Base-by-base conservation (phyloP, 1,284 basidiomycete genomes). In the Cutaneotrichosporon sp. region DNA sequence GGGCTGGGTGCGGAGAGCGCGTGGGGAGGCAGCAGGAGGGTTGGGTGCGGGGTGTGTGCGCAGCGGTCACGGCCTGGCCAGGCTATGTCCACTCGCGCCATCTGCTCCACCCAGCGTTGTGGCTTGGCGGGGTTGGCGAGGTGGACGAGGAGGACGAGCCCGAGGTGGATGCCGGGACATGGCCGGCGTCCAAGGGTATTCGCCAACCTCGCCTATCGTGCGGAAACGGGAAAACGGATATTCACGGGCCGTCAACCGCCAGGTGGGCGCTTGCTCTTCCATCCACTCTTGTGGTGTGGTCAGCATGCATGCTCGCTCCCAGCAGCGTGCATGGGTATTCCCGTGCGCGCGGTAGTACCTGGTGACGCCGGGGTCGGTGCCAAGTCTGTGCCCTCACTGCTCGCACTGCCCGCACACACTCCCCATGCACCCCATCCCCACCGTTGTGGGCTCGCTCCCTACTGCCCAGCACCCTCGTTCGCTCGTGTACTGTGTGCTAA, bases 391-490 rank as follows among this genome's bases (percentile, higher is more conserved):
- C n/a, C n/a, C n/a, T n/a, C n/a, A n/a, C n/a, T n/a, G n/a, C n/a
- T n/a, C n/a, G n/a, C n/a, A n/a, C n/a, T n/a, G n/a, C 18, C 38
- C 38, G 34, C 38, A 7, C 38, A n/a, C n/a, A n/a, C n/a, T n/a
- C n/a, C 38, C 14, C 38, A n/a, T n/a, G n/a, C 38, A n/a, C 38
- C 38, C 38, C 5, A 4, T n/a, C 38, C 6, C 16, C 6, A 7
- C 18, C n/a, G n/a, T n/a, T n/a, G n/a, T n/a, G n/a, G n/a, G 29
- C 53, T n/a, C 38, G 22, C 56, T 29, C 34, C n/a, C 56, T 27
- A n/a, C 58, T 56, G 67, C 67, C 38, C 71, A 73, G 68, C 9
- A 33, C 8, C 2, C 16, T 22, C 54, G 13, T 18, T 11, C 38
- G 20, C 36, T 38, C 42, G 4, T 29, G 18, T 24, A 9, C 22